Conservation (phyloP, 768 basidiomycete species). For the Phylloporus sp. region DNA sequence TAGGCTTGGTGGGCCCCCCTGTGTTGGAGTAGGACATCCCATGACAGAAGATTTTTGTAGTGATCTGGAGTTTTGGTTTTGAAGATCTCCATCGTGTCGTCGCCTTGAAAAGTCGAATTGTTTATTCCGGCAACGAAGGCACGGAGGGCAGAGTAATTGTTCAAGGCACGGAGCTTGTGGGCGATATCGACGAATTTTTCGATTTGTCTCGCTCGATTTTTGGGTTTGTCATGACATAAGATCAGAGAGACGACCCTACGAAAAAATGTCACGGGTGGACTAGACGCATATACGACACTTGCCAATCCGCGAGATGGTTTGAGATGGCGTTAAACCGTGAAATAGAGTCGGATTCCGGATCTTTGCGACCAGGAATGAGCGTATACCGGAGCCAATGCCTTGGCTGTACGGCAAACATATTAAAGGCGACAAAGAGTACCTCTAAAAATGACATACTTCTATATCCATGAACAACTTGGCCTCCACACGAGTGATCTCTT, state of each 20-base stretch:
- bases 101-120: slow-evolving; percentile 71
- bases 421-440: neutral
- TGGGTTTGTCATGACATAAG: slow-evolving; percentile 76
- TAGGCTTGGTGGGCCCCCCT: slow-evolving; percentile 86
- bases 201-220: slow-evolving; percentile 71
- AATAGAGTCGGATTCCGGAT: slow-evolving; percentile 63
- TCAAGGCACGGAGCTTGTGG: slow-evolving; percentile 67
- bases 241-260: slow-evolving; percentile 87
- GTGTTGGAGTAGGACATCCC: slow-evolving; percentile 80
- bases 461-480: slow-evolving; percentile 68
- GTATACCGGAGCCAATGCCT: slow-evolving; percentile 84
- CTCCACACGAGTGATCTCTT: slow-evolving; percentile 79
- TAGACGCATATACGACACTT: slow-evolving; percentile 15
- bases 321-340: slow-evolving; percentile 69
- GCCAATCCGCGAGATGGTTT: slow-evolving; percentile 85
- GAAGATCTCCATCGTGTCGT: slow-evolving; percentile 72
- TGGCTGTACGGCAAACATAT: slow-evolving; percentile 45
- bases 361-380: slow-evolving; percentile 62
- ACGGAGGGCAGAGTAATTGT: slow-evolving; percentile 91
- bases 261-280: slow-evolving; percentile 2
- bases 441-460: slow-evolving; percentile 45
- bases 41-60: slow-evolving; percentile 74
- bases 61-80: slow-evolving; percentile 59
- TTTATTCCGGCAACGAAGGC: slow-evolving; percentile 94
- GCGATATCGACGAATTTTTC: slow-evolving; percentile 89